Evolutionary conservation across 2,329 filamentous ascomycete species (phyloP).

Genomic region (Scedosporium boydii): DNA sequence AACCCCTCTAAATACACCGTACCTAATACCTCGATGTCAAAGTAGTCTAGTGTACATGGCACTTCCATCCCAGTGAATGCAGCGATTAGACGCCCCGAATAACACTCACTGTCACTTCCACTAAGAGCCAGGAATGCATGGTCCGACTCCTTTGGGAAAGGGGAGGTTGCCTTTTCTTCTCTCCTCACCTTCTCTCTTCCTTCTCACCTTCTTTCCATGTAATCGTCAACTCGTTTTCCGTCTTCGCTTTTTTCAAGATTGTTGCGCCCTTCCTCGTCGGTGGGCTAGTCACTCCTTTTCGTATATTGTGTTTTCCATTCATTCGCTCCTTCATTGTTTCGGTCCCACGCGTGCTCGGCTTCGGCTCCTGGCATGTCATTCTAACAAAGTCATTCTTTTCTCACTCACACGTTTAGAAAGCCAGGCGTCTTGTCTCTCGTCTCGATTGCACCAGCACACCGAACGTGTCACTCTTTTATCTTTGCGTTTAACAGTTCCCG

Average conservation of each 20-base stretch:
- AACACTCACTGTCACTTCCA: too few species aligned
- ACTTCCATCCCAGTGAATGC: too few species aligned
- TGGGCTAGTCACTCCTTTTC: slow-evolving; percentile 49
- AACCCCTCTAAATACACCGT: too few species aligned
- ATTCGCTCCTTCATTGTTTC: slow-evolving; percentile 29
- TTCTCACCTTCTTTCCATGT: slow-evolving; percentile 10
- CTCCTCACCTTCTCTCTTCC: slow-evolving; percentile 17
- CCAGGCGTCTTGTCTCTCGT: not conserved
- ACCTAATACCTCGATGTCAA: too few species aligned
- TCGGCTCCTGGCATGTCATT: not conserved
- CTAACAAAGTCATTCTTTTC: slow-evolving; percentile 1
- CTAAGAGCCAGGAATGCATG: too few species aligned
- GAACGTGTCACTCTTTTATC: not conserved
- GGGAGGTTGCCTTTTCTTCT: slow-evolving; percentile 12
- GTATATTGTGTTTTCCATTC: slow-evolving; percentile 15
- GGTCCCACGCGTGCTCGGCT: not conserved
- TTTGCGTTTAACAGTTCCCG: not conserved
- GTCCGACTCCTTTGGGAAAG: not conserved
- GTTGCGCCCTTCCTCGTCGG: slow-evolving; percentile 34
- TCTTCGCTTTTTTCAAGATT: slow-evolving; percentile 10
- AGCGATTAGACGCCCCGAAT: too few species aligned
- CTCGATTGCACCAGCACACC: not conserved
- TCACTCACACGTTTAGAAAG: not conserved
- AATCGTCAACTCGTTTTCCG: slow-evolving; percentile 21
- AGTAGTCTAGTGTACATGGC: too few species aligned